Percentiles rank a stretch among this genome's conserved stretches.
Conservation (phyloP, 148 eudicot genomes). For the Drosera capensis region DNA sequence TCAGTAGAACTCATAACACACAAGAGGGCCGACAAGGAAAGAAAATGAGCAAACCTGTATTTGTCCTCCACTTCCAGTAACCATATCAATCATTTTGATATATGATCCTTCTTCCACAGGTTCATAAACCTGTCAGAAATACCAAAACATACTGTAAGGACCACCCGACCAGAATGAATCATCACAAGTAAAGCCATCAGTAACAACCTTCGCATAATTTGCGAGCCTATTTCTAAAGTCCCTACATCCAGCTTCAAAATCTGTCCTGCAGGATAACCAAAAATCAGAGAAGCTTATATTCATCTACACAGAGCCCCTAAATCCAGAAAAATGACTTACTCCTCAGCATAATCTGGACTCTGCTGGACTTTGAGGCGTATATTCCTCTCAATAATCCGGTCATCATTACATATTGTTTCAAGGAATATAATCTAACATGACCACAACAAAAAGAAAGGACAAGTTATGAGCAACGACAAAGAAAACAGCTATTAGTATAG, state of each 20-base stretch:
- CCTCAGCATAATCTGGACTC: constrained; percentile 96
- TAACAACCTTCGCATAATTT: constrained; percentile 72
- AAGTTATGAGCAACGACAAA: background rate
- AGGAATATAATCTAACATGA: constrained; percentile 71
- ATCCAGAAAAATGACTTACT: constrained; percentile 32
- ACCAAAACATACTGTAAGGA: constrained; percentile 1
- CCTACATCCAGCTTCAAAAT: constrained; percentile 90
- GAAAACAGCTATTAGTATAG: too few relatives aligned
- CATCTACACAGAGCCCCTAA: background rate
- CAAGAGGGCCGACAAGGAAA: constrained; percentile 1
- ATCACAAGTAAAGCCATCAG: constrained; percentile 10
- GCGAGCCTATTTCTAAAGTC: constrained; percentile 84
- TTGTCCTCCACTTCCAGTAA: constrained; percentile 91
- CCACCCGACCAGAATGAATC: background rate
- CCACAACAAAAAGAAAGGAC: background rate
- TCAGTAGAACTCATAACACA: background rate
- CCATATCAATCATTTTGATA: constrained; percentile 96
- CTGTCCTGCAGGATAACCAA: constrained; percentile 45
- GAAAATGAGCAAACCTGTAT: constrained; percentile 50
- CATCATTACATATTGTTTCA: constrained; percentile 84
- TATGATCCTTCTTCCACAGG: constrained; percentile 98
- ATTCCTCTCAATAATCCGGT: constrained; percentile 71
- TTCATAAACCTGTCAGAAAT: constrained; percentile 57
- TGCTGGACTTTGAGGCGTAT: constrained; percentile 98
- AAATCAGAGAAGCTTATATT: background rate